Evolutionary conservation across 148 eudicot species (phyloP).

Genomic region (Mesembryanthemum crystallinum): DNA sequence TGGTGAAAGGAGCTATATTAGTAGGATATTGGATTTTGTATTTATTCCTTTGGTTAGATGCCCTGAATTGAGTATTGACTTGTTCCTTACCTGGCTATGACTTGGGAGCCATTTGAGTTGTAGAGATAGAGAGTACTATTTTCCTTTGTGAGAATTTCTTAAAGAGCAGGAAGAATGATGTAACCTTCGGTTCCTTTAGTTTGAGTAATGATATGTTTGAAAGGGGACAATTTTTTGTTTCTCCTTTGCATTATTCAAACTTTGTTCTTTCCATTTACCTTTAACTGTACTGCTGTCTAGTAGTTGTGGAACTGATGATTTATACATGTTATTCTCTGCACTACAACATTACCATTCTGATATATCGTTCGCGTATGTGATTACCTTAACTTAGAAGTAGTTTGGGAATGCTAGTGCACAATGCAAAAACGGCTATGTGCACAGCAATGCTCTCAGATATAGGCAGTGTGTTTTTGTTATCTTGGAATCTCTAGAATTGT

Average conservation of each 20-base stretch:
- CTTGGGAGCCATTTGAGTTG: constrained; percentile 23
- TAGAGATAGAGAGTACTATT: constrained; percentile 5
- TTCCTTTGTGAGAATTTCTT: constrained; percentile 26
- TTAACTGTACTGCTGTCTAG: neutral
- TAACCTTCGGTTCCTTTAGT: constrained; percentile 28
- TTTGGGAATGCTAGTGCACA: neutral
- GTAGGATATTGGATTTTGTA: constrained; percentile 30
- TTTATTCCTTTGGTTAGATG: constrained; percentile 25
- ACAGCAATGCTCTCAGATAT: neutral
- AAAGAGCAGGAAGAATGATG: constrained; percentile 21
- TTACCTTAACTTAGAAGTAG: neutral
- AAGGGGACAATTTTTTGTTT: constrained; percentile 22
- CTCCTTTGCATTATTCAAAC: constrained; percentile 28
- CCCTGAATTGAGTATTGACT: constrained; percentile 27
- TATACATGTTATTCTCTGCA: neutral
- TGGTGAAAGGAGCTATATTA: constrained; percentile 32
- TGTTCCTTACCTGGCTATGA: constrained; percentile 27
- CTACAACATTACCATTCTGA: neutral
- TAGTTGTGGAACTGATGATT: constrained; percentile 1
- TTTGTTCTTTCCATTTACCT: constrained; percentile 9
- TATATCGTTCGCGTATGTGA: neutral
- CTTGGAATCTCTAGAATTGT: neutral
- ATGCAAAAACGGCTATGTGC: neutral
- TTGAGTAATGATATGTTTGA: constrained; percentile 24
- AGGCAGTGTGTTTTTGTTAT: neutral